Percentiles rank a stretch among this genome's conserved stretches.
Conservation (phyloP, 2,329 filamentous ascomycete genomes). For the Colletotrichum tanaceti region DNA sequence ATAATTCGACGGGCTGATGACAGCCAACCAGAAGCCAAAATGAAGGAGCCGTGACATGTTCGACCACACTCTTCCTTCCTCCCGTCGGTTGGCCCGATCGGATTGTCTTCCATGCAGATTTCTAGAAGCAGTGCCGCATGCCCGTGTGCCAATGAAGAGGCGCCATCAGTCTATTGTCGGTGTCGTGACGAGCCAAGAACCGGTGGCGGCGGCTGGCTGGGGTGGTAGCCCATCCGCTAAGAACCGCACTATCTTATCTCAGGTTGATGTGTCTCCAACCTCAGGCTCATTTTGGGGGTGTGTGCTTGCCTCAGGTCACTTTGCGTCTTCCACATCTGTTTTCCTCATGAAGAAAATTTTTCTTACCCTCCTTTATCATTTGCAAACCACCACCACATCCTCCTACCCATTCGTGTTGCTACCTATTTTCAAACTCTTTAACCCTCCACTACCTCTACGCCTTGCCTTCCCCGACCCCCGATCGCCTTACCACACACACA, state of each 20-base stretch:
- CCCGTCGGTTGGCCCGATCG: slow-evolving; percentile 22
- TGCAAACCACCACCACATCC: not conserved
- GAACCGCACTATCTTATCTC: slow-evolving; percentile 7
- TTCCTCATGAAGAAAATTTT: not conserved
- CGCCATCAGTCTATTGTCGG: not conserved
- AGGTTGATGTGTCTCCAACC: not conserved
- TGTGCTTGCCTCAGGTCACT: slow-evolving; percentile 1
- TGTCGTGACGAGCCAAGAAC: no score
- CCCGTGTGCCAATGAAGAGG: not conserved
- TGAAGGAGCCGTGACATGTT: not conserved
- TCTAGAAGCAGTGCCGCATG: slow-evolving; percentile 24
- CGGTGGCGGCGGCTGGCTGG: not conserved
- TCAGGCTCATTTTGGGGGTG: not conserved
- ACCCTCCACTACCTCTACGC: not conserved
- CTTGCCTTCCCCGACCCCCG: no score
- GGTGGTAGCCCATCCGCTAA: not conserved
- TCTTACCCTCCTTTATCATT: not conserved
- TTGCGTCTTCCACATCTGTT: not conserved
- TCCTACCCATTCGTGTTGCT: not conserved
- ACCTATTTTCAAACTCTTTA: not conserved
- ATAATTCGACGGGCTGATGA: slow-evolving; percentile 24
- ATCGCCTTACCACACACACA: not conserved
- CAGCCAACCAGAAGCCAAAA: slow-evolving; percentile 11
- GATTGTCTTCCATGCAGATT: slow-evolving; percentile 24
- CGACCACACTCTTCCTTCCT: slow-evolving; percentile 17